Conservation (phyloP, 805 yeast genomes). For the Isabelozyma gotoi region DNA sequence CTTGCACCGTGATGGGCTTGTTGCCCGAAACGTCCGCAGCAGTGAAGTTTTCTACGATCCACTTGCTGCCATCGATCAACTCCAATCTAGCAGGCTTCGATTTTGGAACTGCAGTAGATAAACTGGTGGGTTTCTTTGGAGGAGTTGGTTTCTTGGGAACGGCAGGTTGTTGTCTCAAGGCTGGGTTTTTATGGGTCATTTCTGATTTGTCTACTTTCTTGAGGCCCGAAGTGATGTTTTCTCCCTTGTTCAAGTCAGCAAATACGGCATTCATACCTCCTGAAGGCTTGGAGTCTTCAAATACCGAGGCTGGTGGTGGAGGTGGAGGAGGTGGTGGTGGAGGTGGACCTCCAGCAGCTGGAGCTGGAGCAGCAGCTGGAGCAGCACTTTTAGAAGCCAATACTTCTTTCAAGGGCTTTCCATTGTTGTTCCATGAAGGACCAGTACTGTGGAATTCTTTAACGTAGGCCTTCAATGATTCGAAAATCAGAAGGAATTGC, state of each 20-base stretch:
- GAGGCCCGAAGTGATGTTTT: constrained; percentile 75
- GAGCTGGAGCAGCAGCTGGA: constrained; percentile 22
- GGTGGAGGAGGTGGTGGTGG: constrained; percentile 95
- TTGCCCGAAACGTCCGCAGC: constrained; percentile 42
- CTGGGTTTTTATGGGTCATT: constrained; percentile 93
- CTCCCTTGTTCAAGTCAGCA: constrained; percentile 87
- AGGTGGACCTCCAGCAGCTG: constrained; percentile 35
- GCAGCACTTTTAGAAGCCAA: constrained; percentile 18
- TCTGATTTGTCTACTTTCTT: constrained; percentile 91
- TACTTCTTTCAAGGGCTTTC: constrained; percentile 56
- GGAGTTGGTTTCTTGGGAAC: constrained; percentile 55
- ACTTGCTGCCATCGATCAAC: constrained; percentile 74
- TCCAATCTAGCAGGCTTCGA: constrained; percentile 55
- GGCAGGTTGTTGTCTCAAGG: constrained; percentile 60
- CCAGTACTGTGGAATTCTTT: constrained; percentile 83
- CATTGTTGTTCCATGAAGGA: constrained; percentile 72
- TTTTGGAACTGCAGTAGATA: constrained; percentile 40
- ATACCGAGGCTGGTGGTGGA: constrained; percentile 76
- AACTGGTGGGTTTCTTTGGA: constrained; percentile 70
- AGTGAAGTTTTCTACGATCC: constrained; percentile 83
- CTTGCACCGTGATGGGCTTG: constrained; percentile 69
- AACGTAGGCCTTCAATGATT: constrained; percentile 67
- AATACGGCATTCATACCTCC: constrained; percentile 86
- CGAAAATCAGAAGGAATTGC: constrained; percentile 59
- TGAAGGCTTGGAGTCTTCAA: constrained; percentile 37